Percentiles rank a stretch among this genome's conserved stretches.
These are phyloP conservation scores for Penicillium sp. DNA, from an alignment of 2,329 filamentous ascomycete species.

Conservation along the genomic window DNA sequence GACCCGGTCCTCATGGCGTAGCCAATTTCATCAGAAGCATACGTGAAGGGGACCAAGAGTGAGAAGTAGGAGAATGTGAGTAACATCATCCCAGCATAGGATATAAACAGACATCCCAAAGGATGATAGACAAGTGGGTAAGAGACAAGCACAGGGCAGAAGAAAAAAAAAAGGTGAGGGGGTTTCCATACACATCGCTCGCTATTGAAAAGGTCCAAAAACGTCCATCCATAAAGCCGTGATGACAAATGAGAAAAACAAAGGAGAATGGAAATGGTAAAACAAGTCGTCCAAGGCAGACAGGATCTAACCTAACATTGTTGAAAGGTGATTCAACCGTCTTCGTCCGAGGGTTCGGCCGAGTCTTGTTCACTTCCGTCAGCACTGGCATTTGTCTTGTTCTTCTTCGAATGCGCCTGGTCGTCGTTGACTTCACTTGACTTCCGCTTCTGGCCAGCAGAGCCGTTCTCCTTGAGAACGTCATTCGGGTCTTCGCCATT, in stretches of 20 bases:
- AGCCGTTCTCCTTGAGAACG: slow-evolving; percentile 35
- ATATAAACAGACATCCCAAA: slow-evolving; percentile 5
- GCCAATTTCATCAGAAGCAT: too few relatives aligned
- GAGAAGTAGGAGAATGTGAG: neutral
- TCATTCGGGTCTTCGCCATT: slow-evolving; percentile 24
- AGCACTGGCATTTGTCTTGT: slow-evolving; percentile 46
- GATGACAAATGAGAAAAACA: slow-evolving; percentile 23
- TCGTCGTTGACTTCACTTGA: slow-evolving; percentile 45
- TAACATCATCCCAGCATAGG: slow-evolving; percentile 3
- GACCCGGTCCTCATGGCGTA: too few relatives aligned
- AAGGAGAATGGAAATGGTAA: slow-evolving; percentile 10
- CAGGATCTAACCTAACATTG: slow-evolving; percentile 3
- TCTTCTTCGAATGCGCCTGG: slow-evolving; percentile 45
- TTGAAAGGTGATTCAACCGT: slow-evolving; percentile 33
- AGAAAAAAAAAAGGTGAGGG: slow-evolving; percentile 20
- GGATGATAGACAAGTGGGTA: neutral
- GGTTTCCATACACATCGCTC: slow-evolving; percentile 32
- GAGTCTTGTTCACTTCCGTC: slow-evolving; percentile 51
- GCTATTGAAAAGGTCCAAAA: slow-evolving; percentile 28
- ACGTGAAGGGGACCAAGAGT: too few relatives aligned
- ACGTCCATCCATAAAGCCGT: slow-evolving; percentile 30
- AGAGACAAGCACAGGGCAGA: slow-evolving; percentile 11
- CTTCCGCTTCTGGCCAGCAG: slow-evolving; percentile 47
- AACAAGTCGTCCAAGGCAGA: slow-evolving; percentile 7
- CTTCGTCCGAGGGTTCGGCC: slow-evolving; percentile 45